Conservation (phyloP, 345 rosid species). For the Luvunga scandens region DNA sequence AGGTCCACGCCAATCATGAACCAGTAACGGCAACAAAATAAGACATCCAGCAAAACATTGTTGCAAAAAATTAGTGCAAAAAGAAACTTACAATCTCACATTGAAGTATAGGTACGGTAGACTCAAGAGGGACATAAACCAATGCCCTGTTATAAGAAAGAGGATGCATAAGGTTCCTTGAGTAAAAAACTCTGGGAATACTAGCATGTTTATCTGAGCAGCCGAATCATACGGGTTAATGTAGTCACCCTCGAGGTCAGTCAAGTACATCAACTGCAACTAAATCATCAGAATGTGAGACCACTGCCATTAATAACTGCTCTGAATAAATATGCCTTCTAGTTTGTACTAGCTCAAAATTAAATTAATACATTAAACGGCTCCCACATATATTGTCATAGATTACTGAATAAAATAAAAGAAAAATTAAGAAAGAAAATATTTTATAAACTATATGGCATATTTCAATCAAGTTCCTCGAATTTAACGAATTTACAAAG, state of each 20-base stretch:
- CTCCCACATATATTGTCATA: not conserved
- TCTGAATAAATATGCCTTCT: not conserved
- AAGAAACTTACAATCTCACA: constrained; percentile 33
- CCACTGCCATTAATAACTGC: not conserved
- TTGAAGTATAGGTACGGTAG: constrained; percentile 40
- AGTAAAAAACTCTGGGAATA: constrained; percentile 35
- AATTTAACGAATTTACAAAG: not conserved
- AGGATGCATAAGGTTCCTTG: constrained; percentile 35
- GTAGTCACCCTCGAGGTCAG: constrained; percentile 43
- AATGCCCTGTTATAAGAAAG: constrained; percentile 38
- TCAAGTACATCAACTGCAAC: constrained; percentile 41
- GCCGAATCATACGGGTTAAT: constrained; percentile 44
- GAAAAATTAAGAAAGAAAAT: not conserved
- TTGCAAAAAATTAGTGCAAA: not conserved
- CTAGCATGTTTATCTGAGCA: constrained; percentile 26
- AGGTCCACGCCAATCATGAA: not conserved
- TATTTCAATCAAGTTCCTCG: not conserved
- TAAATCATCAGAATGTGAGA: constrained; percentile 4
- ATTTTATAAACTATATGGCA: not conserved
- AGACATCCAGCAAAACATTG: not conserved
- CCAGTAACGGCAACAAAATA: not conserved
- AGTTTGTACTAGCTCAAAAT: not conserved
- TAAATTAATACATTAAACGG: not conserved
- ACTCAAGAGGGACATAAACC: constrained; percentile 38
- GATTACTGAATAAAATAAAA: not conserved